Percentiles rank a stretch among this genome's conserved stretches.
Evolutionary conservation across 768 basidiomycete species (phyloP).

Genomic region (Tephrocybe sp.): DNA sequence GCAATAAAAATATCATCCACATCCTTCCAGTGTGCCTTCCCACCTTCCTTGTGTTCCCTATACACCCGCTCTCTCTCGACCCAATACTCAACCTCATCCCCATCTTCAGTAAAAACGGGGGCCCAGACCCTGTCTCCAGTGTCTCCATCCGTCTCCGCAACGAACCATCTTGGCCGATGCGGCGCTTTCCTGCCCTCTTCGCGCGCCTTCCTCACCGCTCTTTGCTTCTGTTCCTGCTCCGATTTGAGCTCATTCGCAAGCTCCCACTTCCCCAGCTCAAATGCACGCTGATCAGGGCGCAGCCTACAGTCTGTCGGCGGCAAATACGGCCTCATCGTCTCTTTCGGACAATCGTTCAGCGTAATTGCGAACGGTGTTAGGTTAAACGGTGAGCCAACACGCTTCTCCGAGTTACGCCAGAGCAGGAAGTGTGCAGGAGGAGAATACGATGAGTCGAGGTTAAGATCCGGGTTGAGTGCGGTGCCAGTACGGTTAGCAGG

Average conservation of each 20-base stretch:
- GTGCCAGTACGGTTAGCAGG: slow-evolving; percentile 59
- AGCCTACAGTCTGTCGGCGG: slow-evolving; percentile 91
- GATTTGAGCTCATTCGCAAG: slow-evolving; percentile 78
- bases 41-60: slow-evolving; percentile 30
- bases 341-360: slow-evolving; percentile 80
- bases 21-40: slow-evolving; percentile 49
- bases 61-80: slow-evolving; percentile 64
- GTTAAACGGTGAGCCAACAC: slow-evolving; percentile 80
- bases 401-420: slow-evolving; percentile 91
- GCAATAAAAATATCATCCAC: slow-evolving; percentile 85
- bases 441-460: slow-evolving; percentile 23
- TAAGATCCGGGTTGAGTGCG: slow-evolving; percentile 68
- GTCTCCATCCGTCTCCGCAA: slow-evolving; percentile 77
- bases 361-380: slow-evolving; percentile 93
- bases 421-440: slow-evolving; percentile 55
- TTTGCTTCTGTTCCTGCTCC: slow-evolving; percentile 81
- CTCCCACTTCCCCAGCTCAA: slow-evolving; percentile 86
- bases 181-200: slow-evolving; percentile 71
- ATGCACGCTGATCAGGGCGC: slow-evolving; percentile 91
- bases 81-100: slow-evolving; percentile 73
- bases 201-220: slow-evolving; percentile 64
- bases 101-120: slow-evolving; percentile 49
- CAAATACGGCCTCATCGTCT: slow-evolving; percentile 66
- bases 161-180: slow-evolving; percentile 88
- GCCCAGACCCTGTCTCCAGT: slow-evolving; percentile 89